Base-by-base conservation (phyloP, 805 yeast species). In the Pichia deserticola region DNA sequence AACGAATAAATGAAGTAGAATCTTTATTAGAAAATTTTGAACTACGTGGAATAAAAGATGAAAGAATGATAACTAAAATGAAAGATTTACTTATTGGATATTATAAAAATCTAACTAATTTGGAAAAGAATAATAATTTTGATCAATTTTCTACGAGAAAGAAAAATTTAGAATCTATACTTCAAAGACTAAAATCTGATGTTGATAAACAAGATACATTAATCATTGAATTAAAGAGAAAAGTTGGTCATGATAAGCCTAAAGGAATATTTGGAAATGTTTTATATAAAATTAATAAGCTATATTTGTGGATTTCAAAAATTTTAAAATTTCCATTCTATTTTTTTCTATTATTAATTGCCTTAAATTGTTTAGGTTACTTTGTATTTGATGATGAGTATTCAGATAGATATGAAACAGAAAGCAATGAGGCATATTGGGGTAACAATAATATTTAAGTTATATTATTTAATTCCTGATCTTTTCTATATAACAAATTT, bases 151-250 rank as follows among this genome's bases (percentile, higher is more conserved):
- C n/a, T n/a, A n/a, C n/a, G n/a, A n/a, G n/a, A n/a, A n/a, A n/a
- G n/a, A n/a, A n/a, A n/a, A n/a, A n/a, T n/a, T n/a, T n/a, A n/a
- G n/a, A n/a, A n/a, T n/a, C n/a, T n/a, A n/a, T n/a, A n/a, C n/a
- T n/a, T n/a, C n/a, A 42, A 3, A 38, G 54, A 12, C 33, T 55
- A 5, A 47, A 53, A 32, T 36, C 39, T 13, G 25, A 43, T 25
- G 44, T 56, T 28, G 53, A 51, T n/a, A 51, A 44, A 39, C 60
- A 58, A 36, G 60, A 56, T 38, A 36, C 42, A 5, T 36, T 58
- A 12, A 29, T 58, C 10, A 38, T 25, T 1, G 47, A 48, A 20
- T 44, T 57, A 33, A 53, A 55, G 29, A 38, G 44, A 20, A 57
- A 55, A 38, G 44, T 51, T 30, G 40, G 38, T 3, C 51, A 47